Percentiles rank a stretch among this genome's conserved stretches.
These are phyloP conservation scores for Castanospermum australe DNA, from an alignment of 306 rosid genomes.

Conservation along the genomic window DNA sequence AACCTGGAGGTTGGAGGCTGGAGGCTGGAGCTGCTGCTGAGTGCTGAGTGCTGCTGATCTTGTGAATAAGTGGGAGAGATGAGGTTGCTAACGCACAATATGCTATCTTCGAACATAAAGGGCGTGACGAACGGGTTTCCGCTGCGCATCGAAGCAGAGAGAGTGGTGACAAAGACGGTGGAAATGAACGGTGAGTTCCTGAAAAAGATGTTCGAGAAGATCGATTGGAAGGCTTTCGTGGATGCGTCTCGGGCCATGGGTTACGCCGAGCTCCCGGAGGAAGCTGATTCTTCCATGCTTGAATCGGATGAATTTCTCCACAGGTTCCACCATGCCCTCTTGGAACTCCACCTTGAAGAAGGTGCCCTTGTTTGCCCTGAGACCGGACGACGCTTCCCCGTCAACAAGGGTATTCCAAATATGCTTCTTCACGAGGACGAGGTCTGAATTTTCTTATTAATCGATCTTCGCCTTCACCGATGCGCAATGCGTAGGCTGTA, in stretches of 20 bases:
- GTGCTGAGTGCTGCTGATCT: neutral
- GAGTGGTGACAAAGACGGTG: slow-evolving; percentile 66
- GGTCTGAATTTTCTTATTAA: slow-evolving; percentile 49
- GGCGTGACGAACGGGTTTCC: slow-evolving; percentile 88
- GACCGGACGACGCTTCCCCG: slow-evolving; percentile 74
- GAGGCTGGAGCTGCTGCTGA: no score
- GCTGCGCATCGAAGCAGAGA: slow-evolving; percentile 67
- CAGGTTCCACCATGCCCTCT: slow-evolving; percentile 83
- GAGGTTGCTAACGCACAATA: slow-evolving; percentile 90
- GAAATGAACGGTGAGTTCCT: slow-evolving; percentile 69
- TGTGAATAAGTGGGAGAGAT: slow-evolving; percentile 29
- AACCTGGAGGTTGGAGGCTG: no score
- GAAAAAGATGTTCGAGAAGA: slow-evolving; percentile 71
- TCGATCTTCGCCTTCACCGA: neutral
- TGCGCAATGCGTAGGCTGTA: no score
- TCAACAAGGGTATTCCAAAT: slow-evolving; percentile 84
- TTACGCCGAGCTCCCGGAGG: slow-evolving; percentile 74
- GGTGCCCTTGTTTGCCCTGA: slow-evolving; percentile 87
- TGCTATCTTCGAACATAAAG: slow-evolving; percentile 85
- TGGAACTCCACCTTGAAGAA: slow-evolving; percentile 91
- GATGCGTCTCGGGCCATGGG: slow-evolving; percentile 66
- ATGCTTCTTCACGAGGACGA: slow-evolving; percentile 95
- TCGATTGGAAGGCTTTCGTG: slow-evolving; percentile 75
- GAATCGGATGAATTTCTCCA: slow-evolving; percentile 72
- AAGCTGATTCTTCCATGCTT: slow-evolving; percentile 64